A percentile compares a stretch with the other conserved stretches of the same genome.
Conservation (phyloP, 352 stramenopile genomes). For the Phytopythium montanum region DNA sequence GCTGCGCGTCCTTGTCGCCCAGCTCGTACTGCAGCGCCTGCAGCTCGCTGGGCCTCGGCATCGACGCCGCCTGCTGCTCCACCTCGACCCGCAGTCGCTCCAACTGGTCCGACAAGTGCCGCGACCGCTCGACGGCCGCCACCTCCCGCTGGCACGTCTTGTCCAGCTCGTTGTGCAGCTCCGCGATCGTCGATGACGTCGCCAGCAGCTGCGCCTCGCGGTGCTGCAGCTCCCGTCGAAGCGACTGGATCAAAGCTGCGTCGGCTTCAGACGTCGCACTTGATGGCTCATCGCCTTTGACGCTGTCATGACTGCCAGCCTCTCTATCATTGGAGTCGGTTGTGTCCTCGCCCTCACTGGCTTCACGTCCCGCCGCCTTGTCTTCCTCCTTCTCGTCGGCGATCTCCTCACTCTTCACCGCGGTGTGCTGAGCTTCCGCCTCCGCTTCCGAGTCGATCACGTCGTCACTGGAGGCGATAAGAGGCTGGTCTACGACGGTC, state of each 20-base stretch:
- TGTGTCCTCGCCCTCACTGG: background rate
- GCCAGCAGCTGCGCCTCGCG: slow-evolving; percentile 67
- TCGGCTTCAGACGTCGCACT: background rate
- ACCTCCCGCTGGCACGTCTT: slow-evolving; percentile 65
- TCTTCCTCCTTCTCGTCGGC: background rate
- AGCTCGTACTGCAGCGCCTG: slow-evolving; percentile 59
- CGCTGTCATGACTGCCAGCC: background rate
- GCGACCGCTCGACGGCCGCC: slow-evolving; percentile 51
- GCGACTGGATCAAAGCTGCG: slow-evolving; percentile 9
- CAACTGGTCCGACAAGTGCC: slow-evolving; percentile 59
- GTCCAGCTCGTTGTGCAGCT: slow-evolving; percentile 78
- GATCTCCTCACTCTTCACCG: background rate
- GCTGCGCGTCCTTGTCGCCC: slow-evolving; percentile 67
- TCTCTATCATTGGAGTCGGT: background rate
- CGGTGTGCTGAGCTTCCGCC: background rate
- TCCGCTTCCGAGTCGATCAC: too few species aligned
- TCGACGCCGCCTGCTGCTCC: slow-evolving; percentile 23
- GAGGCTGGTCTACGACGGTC: background rate
- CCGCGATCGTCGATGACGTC: slow-evolving; percentile 54
- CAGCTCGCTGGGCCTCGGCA: slow-evolving; percentile 23
- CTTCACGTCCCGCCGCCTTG: background rate
- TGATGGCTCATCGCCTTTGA: background rate
- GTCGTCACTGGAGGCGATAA: background rate
- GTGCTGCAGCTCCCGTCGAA: slow-evolving; percentile 40
- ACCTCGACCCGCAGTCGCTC: slow-evolving; percentile 61